phyloP scores from a whole-genome alignment of 441 rosid genomes.

The Daphne laureola region DNA sequence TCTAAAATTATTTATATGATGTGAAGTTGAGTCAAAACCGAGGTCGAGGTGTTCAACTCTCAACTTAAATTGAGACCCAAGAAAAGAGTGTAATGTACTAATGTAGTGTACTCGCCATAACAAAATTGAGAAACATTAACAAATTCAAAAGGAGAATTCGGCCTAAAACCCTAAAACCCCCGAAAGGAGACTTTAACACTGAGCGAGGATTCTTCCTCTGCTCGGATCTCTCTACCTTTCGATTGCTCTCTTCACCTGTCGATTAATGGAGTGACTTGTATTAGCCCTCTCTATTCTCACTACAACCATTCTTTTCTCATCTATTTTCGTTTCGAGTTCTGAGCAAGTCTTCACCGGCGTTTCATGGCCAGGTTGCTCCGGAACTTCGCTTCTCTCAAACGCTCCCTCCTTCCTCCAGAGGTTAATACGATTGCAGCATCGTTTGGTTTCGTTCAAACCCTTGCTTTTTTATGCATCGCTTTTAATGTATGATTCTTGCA shows the following conservation, averaged over 20 bases:
- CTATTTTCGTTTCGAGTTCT: not conserved
- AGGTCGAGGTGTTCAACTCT: too few relatives aligned
- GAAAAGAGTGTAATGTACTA: too few relatives aligned
- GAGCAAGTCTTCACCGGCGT: not conserved
- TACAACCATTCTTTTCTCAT: not conserved
- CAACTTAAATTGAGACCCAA: too few relatives aligned
- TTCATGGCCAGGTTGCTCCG: slow-evolving; percentile 72
- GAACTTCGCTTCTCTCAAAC: slow-evolving; percentile 35
- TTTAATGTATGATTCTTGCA: not conserved
- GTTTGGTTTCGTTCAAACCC: slow-evolving; percentile 1
- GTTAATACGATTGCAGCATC: slow-evolving; percentile 20
- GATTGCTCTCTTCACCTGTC: not conserved
- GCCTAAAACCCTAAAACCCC: slow-evolving; percentile 28
- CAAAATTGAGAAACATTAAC: too few relatives aligned
- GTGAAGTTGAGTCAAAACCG: too few relatives aligned
- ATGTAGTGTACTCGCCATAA: too few relatives aligned
- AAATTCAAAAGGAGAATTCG: slow-evolving; percentile 16
- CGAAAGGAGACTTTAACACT: not conserved
- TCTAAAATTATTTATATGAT: too few relatives aligned
- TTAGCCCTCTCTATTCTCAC: slow-evolving; percentile 3
- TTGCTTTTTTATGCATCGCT: not conserved
- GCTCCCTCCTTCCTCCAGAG: slow-evolving; percentile 38
- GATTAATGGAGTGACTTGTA: slow-evolving; percentile 4
- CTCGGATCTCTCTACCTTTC: slow-evolving; percentile 4
- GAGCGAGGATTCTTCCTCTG: slow-evolving; percentile 6